Base-by-base conservation (phyloP, 2,329 filamentous ascomycete genomes). In the Coleophoma cylindrospora region DNA sequence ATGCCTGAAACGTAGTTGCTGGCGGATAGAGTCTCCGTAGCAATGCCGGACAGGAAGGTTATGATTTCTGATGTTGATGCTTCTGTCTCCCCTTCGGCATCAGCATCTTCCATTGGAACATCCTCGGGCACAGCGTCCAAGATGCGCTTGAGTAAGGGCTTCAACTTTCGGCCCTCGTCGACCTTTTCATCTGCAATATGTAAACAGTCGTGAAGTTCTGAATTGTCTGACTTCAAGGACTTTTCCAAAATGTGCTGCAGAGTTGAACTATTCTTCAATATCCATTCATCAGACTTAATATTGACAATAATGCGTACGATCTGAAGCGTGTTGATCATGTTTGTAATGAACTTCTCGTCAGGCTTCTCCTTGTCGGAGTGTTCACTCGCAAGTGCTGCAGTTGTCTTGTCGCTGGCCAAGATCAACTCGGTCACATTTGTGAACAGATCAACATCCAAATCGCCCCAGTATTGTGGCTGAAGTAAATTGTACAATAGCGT, bases 281-380 rank as follows among this genome's bases (percentile, higher is more conserved):
- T 85, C 94, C 94, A 99, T 3, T 96, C 89, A 61, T 96, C 86
- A 0, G 88, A 75, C 68, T 96, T 95, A 55, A 86, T 84, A 60
- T 94, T 90, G 52, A 97, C 76, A 44, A 99, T 84, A 52, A 96
- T 87, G 44, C 92, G 88, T 53, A 99, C 76, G 38, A 97, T 88
- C 66, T 97, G 91, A 13, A 99, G 77, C 2, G 91, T 91, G 66
- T 99, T 99, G 70, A 99, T 83, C 69, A 96, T 92, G 55, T 86
- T 85, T 1, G 89, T 95, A 40, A 87, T 79, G 62, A 91, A 91
- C 66, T 90, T 91, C 38, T 91, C 87, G 55, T 91, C 86, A n/a
- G 78, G 80, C 61, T 89, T 88, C 46, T 90, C 86, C 49, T 83
- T 83, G 54, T 85, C 81, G 0, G 71, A 66, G 6, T 79, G 76